A percentile compares a stretch with the other conserved stretches of the same genome.
Conservation (phyloP, 495 filamentous ascomycete species). For the Trichoderma gamsii region DNA sequence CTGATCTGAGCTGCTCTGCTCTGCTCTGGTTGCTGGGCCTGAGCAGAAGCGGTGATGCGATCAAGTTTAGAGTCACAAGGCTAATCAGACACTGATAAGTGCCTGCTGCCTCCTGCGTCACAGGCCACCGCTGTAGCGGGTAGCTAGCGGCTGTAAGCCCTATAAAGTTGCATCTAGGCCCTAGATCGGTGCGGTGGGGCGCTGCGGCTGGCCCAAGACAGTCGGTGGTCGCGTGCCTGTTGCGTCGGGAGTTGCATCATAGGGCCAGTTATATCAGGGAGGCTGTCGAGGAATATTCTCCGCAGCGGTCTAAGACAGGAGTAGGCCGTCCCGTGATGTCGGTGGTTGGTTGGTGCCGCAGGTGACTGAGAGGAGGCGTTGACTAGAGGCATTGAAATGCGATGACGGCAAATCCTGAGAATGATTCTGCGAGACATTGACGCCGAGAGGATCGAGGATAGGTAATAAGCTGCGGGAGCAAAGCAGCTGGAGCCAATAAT, state of each 20-base stretch:
- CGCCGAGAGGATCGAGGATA: no score
- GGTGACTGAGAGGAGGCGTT: no score
- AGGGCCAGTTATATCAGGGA: no score
- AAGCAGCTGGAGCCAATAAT: no score
- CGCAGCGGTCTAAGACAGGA: no score
- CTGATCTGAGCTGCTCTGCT: not conserved
- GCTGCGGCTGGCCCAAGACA: constrained; percentile 1
- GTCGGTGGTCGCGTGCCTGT: not conserved
- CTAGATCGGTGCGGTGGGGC: not conserved
- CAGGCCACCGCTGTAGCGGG: constrained; percentile 8
- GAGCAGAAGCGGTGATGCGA: not conserved
- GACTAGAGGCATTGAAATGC: no score
- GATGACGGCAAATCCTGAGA: no score
- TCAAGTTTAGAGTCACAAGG: not conserved
- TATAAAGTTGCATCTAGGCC: constrained; percentile 6
- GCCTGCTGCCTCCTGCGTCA: not conserved
- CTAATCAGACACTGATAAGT: not conserved
- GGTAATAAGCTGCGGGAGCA: no score
- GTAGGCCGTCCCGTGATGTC: no score
- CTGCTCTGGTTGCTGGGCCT: not conserved
- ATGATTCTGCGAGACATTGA: no score
- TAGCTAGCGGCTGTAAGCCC: not conserved
- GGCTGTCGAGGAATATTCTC: no score
- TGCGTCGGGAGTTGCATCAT: not conserved
- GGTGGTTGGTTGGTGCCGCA: no score